Percentiles rank a stretch among this genome's conserved stretches.
Evolutionary conservation across 2,329 filamentous ascomycete genomes (phyloP).

Genomic region (Pseudogymnoascus sp.): DNA sequence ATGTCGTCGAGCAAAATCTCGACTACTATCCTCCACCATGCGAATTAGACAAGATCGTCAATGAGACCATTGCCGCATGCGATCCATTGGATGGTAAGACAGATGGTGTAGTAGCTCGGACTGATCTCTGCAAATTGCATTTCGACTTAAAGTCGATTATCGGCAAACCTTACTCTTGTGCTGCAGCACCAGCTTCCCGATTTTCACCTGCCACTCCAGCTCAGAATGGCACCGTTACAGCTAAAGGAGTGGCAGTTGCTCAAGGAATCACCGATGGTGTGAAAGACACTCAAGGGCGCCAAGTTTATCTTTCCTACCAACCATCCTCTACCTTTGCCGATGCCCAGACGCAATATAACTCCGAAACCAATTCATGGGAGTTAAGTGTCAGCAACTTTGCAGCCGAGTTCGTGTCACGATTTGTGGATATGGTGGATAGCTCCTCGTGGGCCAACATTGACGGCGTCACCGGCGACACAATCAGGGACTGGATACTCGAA

Average conservation of each 20-base stretch:
- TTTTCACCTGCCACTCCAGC: slow-evolving; percentile 1
- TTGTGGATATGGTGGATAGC: slow-evolving; percentile 22
- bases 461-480: slow-evolving; percentile 44
- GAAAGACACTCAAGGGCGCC: slow-evolving; percentile 32
- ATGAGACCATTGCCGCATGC: slow-evolving; percentile 45
- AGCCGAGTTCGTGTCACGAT: slow-evolving; percentile 32
- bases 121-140: slow-evolving; percentile 38
- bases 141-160: slow-evolving; percentile 39
- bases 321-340: slow-evolving; percentile 28
- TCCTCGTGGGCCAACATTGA: slow-evolving; percentile 33
- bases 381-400: slow-evolving; percentile 28
- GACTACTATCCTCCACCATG: slow-evolving; percentile 37
- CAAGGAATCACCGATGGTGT: slow-evolving; percentile 32
- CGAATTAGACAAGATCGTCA: slow-evolving; percentile 43
- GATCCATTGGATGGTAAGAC: slow-evolving; percentile 46
- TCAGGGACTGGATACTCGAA: slow-evolving; percentile 42
- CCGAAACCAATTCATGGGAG: slow-evolving; percentile 26
- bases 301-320: slow-evolving; percentile 35
- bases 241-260: slow-evolving; percentile 14
- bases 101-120: slow-evolving; percentile 45
- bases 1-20: slow-evolving; percentile 32
- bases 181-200: slow-evolving; percentile 19
- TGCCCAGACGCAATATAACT: slow-evolving; percentile 30
- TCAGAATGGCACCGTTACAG: slow-evolving; percentile 22
- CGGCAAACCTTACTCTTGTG: slow-evolving; percentile 39